Evolutionary conservation across 768 basidiomycete species (phyloP).

Genomic region (Candolleomyces eurysporus): DNA sequence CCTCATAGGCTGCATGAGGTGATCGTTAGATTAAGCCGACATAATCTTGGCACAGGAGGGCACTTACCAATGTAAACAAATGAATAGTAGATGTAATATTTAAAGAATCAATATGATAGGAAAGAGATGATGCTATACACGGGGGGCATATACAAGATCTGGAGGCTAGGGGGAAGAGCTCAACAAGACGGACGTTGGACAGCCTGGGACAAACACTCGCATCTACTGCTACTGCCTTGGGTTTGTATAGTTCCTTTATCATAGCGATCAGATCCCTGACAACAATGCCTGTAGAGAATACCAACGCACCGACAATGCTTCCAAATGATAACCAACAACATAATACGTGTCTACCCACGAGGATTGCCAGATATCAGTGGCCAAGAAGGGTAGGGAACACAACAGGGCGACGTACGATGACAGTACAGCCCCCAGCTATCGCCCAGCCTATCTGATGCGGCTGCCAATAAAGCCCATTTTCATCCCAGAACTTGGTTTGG

Average conservation of each 20-base stretch:
- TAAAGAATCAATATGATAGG: slow-evolving; percentile 82
- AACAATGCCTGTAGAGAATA: slow-evolving; percentile 2
- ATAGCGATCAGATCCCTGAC: background rate
- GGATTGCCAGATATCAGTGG: background rate
- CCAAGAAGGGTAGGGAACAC: background rate
- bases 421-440: slow-evolving; percentile 61
- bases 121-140: slow-evolving; percentile 83
- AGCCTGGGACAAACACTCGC: slow-evolving; percentile 28
- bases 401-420: slow-evolving; percentile 36
- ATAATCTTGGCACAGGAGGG: too few relatives aligned
- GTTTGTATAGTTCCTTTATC: slow-evolving; percentile 64
- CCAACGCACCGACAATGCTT: slow-evolving; percentile 61
- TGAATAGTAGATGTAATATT: slow-evolving; percentile 59
- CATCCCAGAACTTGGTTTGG: slow-evolving; percentile 63
- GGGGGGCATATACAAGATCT: slow-evolving; percentile 82
- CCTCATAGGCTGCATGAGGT: slow-evolving; percentile 59
- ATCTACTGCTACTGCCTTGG: slow-evolving; percentile 78
- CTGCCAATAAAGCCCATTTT: slow-evolving; percentile 54
- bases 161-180: slow-evolving; percentile 44
- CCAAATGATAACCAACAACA: slow-evolving; percentile 54
- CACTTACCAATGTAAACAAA: slow-evolving; percentile 42
- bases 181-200: background rate
- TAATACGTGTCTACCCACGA: slow-evolving; percentile 50
- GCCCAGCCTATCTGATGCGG: slow-evolving; percentile 72
- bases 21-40: too few relatives aligned